Base-by-base conservation (phyloP, 352 stramenopile genomes). In the Phytopythium mirpurense region DNA sequence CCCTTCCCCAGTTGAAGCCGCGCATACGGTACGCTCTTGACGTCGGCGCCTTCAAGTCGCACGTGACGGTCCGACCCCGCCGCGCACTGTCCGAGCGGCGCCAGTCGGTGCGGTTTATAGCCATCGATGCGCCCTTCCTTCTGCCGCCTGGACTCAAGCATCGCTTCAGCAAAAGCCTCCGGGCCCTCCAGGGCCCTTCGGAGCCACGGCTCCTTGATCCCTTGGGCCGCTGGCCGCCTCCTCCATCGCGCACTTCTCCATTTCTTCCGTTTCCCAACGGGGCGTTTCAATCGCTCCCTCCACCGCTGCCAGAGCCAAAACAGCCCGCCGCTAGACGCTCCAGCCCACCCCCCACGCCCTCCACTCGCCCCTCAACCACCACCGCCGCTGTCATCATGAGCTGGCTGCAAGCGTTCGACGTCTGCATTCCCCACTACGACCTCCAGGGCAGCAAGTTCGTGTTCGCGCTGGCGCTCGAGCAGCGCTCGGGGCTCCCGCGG, bases 401-500 rank as follows among this genome's bases (percentile, higher is more conserved):
- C 57, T 86, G 75, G 75, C 31, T 86, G 23, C 72, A 84, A 53
- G 60, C 58, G 23, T 68, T 81, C 59, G 65, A 78, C 46, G 36
- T 83, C n/a, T 29, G 54, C 27, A 60, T 86, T 35, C 70, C 70
- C 15, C 66, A 66, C 54, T 71, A 78, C 44, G 65, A 83, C 53
- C 60, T 68, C 35, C 55, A 57, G 18, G 59, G 57, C 29, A 67
- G 71, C 44, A 79, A 81, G 32, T 63, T 78, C 29, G 60, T 79
- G 35, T 85, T 85, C 26, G 62, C 65, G 21, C 58, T 85, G 26
- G 63, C 82, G 48, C 38, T 83, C 19, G 63, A 68, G 23, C 63
- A 67, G 18, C 64, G 64, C 8, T 31, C 23, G 21, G 11, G 41
- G 23, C 38, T 57, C 9, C 52, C 62, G 48, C 54, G 59, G 50